Evolutionary conservation across 148 eudicot genomes (phyloP).

Genomic region (Amaranthus palmeri): DNA sequence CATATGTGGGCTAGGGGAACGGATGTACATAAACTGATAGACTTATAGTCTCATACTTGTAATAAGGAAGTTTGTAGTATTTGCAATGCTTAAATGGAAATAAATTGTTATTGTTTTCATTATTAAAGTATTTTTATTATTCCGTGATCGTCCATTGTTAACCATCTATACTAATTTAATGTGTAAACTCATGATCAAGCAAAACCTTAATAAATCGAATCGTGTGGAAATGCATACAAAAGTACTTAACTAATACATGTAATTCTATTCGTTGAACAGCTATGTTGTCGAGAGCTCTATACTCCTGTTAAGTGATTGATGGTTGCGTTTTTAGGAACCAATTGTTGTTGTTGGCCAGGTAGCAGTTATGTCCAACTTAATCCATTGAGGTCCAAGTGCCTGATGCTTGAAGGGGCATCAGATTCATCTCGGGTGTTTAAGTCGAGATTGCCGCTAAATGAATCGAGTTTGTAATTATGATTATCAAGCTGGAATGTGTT

Average conservation of each 20-base stretch:
- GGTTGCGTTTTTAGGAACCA: not conserved
- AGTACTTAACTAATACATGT: slow-evolving; percentile 4
- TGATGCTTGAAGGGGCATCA: slow-evolving; percentile 54
- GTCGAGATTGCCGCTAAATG: slow-evolving; percentile 51
- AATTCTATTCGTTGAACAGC: slow-evolving; percentile 7
- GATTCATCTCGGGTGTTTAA: slow-evolving; percentile 52
- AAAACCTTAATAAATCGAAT: slow-evolving; percentile 9
- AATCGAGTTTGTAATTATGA: slow-evolving; percentile 35
- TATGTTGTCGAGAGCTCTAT: slow-evolving; percentile 9
- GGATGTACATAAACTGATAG: too few species aligned
- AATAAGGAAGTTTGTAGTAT: not conserved
- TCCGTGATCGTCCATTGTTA: slow-evolving; percentile 11
- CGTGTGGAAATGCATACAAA: not conserved
- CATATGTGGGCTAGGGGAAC: too few species aligned
- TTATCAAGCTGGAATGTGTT: slow-evolving; percentile 32
- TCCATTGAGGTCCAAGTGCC: slow-evolving; percentile 79
- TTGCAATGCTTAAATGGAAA: not conserved
- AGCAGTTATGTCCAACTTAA: slow-evolving; percentile 50
- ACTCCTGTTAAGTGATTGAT: not conserved
- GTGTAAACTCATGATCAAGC: slow-evolving; percentile 1
- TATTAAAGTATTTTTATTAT: not conserved
- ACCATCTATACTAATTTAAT: slow-evolving; percentile 5
- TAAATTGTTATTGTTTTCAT: not conserved
- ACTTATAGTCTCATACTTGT: too few species aligned
- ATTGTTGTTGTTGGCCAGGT: not conserved